Evolutionary conservation across 2,329 filamentous ascomycete genomes (phyloP), one percentile per base, ranked within the genome.

Genomic region (Pseudofabraea citricarpa): DNA sequence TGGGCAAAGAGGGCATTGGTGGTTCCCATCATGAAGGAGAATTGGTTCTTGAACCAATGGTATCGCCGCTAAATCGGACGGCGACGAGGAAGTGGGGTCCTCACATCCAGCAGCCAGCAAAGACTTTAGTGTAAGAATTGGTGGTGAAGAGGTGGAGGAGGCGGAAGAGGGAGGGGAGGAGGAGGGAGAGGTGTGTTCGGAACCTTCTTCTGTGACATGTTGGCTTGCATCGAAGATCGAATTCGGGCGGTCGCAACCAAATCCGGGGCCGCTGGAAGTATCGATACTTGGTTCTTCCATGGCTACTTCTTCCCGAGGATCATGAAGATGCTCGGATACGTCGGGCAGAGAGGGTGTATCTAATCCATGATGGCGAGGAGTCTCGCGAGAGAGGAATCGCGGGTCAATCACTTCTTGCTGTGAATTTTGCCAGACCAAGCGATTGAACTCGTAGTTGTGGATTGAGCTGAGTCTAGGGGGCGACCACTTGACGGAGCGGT

Each of bases 141-240:
- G n/a, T n/a, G n/a, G n/a, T n/a, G n/a, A n/a, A n/a, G n/a, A n/a
- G n/a, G n/a, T n/a, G n/a, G n/a, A n/a, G n/a, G n/a, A n/a, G 36
- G 46, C 41, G 40, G 36, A 5, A 24, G 26, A 13, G 21, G 40
- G 38, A 36, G 27, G 27, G 5, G 37, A 12, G 9, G 39, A 43
- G 22, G 19, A 16, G 27, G 35, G 41, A 35, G 20, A 7, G 15
- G 33, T 20, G 20, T 40, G 43, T 38, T 44, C 36, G 33, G 33
- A 37, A 51, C 49, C 29, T 41, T 39, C 47, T 19, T 26, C 45
- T 50, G 49, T 39, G 45, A 46, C 41, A 43, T 41, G 16, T 46
- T 50, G 49, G 44, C 49, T 50, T 43, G 42, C 23, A 48, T 50
- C 49, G 47, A 43, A 52, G 49, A 52, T 43, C 49, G 24, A 46